Conservation (phyloP, 2,329 filamentous ascomycete genomes). For the Nigrospora oryzae region DNA sequence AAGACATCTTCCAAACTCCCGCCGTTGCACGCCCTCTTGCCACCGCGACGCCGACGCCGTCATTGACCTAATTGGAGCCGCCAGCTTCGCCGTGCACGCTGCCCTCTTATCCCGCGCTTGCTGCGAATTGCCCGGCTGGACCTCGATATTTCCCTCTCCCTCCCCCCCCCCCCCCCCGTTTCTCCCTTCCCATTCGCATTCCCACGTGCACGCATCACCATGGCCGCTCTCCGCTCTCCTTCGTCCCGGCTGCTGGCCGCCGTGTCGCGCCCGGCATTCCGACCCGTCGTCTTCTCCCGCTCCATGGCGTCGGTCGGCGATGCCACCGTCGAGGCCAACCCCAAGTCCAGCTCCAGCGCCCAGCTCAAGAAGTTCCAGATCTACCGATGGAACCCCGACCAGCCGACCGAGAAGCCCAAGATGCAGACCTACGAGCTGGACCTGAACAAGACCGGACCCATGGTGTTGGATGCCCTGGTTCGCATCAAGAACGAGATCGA, state of each 20-base stretch:
- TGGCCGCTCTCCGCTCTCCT: conserved; percentile 55
- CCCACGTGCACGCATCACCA: conserved; percentile 20
- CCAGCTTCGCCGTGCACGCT: no score
- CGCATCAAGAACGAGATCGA: conserved; percentile 99
- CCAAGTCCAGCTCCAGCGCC: conserved; percentile 45
- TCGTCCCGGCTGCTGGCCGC: conserved; percentile 43
- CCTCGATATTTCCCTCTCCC: background rate
- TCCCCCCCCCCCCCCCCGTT: background rate
- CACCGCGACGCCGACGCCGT: background rate
- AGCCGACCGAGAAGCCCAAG: conserved; percentile 81
- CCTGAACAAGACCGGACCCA: conserved; percentile 97
- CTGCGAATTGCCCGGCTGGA: no score
- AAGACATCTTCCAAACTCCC: conserved; percentile 1
- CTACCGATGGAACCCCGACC: conserved; percentile 97
- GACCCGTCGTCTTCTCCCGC: conserved; percentile 35
- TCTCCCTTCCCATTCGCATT: background rate
- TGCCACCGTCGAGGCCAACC: conserved; percentile 53
- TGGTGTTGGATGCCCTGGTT: conserved; percentile 95
- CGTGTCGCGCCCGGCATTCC: conserved; percentile 29
- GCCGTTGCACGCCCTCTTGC: background rate
- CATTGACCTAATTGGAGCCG: background rate
- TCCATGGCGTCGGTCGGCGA: conserved; percentile 49
- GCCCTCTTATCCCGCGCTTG: no score
- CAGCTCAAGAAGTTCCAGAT: conserved; percentile 93
- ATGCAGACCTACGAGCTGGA: conserved; percentile 96